Evolutionary conservation across 371 early-diverging fungal species (phyloP), one percentile per base, ranked within the genome.

Genomic region (Syncephalastrum contaminatum): DNA sequence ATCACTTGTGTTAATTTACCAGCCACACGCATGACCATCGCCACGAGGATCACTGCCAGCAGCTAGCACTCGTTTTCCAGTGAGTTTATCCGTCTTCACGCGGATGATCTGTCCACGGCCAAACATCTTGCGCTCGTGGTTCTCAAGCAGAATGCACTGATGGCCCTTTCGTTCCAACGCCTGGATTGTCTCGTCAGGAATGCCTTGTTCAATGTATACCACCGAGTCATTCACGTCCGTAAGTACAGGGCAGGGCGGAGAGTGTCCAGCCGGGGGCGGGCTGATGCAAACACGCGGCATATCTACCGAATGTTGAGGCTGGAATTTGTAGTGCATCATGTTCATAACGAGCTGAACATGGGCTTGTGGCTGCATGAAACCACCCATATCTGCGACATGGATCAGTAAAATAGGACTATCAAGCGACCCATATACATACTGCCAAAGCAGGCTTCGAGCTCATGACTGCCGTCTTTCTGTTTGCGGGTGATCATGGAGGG

Each of bases 351-450:
- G 88, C 73, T 92, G 92, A 2, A 91, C 72, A 41, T 93, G 92
- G 10, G 91, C 92, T 67, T 93, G 92, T 18, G 94, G 91, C 68
- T 93, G 88, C 84, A 85, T 87, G 56, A 82, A 84, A 3, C 75
- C 75, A 25, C 78, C 78, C 75, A 78, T 74, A n/a, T 74, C 78
- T 73, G 22, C 25, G n/a, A 25, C 10, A 15, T 5, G 12, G 10
- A 5, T 10, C 10, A 30, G 36, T 30, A 30, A 30, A 8, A 30
- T 20, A 41, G 8, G 4, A 2, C 6, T n/a, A 47, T 22, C 21
- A 30, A 16, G 13, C 18, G 7, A 18, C 5, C 45, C 13, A 3
- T 36, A 30, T 30, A 52, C 43, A 54, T 68, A 72, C 77, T 74
- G 18, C 85, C 83, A 60, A 80, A 84, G 40, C 71, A 75, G 43